phyloP scores from a whole-genome alignment of 2,329 filamentous ascomycete species.

The Anthostomella pinea region DNA sequence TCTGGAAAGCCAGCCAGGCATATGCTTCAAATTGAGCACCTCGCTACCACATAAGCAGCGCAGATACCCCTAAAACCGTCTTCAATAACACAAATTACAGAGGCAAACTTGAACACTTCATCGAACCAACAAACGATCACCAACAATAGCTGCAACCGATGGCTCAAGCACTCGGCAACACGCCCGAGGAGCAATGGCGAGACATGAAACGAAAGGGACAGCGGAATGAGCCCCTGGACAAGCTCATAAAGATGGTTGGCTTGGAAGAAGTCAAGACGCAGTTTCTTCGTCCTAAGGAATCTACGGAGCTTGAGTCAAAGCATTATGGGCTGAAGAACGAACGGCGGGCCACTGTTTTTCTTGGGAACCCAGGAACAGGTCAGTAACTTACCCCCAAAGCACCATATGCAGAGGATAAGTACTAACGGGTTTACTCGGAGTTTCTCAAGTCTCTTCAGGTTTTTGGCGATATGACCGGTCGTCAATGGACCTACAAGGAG shows the following conservation, averaged over 20 bases:
- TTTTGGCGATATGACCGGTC: constrained; percentile 44
- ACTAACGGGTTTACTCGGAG: constrained; percentile 64
- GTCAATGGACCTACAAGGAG: constrained; percentile 59
- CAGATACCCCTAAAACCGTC: too few relatives aligned
- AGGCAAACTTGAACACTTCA: too few relatives aligned
- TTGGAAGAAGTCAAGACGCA: constrained; percentile 60
- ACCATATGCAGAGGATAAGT: constrained; percentile 56
- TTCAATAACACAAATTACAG: too few relatives aligned
- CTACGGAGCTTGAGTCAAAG: constrained; percentile 60
- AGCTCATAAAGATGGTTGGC: constrained; percentile 60
- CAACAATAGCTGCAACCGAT: background rate
- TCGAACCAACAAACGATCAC: background rate
- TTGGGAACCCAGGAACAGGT: constrained; percentile 77
- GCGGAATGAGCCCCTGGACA: constrained; percentile 53
- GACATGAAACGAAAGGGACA: constrained; percentile 43
- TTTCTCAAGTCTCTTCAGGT: constrained; percentile 60
- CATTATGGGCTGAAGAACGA: constrained; percentile 51
- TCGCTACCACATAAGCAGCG: too few relatives aligned
- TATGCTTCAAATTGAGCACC: too few relatives aligned
- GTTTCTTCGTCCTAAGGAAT: constrained; percentile 55
- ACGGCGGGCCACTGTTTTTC: constrained; percentile 58
- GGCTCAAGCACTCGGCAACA: too few relatives aligned
- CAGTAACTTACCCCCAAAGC: constrained; percentile 19
- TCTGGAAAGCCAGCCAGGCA: too few relatives aligned
- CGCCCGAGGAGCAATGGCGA: background rate